These are phyloP conservation scores for Penicillium fuscoglaucum DNA, from an alignment of 2,329 filamentous ascomycete species.

Conservation along the genomic window DNA sequence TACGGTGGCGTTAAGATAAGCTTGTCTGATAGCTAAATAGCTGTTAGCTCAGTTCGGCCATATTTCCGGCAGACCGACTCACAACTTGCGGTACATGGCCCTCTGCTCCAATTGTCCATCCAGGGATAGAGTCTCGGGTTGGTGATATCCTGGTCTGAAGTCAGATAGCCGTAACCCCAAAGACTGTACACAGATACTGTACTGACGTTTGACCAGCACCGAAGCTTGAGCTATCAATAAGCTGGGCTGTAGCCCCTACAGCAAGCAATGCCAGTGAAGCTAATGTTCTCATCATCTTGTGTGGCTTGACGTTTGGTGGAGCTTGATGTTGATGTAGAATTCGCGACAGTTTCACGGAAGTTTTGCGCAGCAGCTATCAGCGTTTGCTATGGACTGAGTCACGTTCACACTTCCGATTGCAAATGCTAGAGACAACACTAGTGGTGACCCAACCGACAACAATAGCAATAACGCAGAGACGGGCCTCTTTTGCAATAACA, in stretches of 20 bases:
- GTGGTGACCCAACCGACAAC: constrained; percentile 50
- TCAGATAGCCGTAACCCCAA: constrained; percentile 7
- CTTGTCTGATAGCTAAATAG: constrained; percentile 72
- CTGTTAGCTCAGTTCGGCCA: constrained; percentile 15
- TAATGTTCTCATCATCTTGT: constrained; percentile 43
- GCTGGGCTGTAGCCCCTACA: constrained; percentile 59
- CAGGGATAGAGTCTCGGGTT: constrained; percentile 51
- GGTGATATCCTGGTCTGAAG: constrained; percentile 59
- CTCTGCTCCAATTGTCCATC: constrained; percentile 57
- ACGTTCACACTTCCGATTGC: constrained; percentile 21
- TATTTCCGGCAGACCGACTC: constrained; percentile 14
- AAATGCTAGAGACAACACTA: constrained; percentile 38
- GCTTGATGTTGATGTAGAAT: background rate
- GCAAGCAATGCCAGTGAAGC: constrained; percentile 47
- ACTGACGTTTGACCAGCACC: constrained; percentile 65
- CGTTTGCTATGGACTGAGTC: constrained; percentile 12
- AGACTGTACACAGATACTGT: background rate
- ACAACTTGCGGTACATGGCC: constrained; percentile 57
- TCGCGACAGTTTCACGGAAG: background rate
- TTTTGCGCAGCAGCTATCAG: constrained; percentile 7
- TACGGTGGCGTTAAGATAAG: constrained; percentile 86
- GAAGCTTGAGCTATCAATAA: constrained; percentile 75
- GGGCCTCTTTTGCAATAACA: constrained; percentile 53
- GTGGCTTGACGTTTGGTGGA: constrained; percentile 7
- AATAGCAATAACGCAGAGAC: constrained; percentile 51